Conservation (phyloP, 2,329 filamentous ascomycete species). For the Fusarium aywerte region DNA sequence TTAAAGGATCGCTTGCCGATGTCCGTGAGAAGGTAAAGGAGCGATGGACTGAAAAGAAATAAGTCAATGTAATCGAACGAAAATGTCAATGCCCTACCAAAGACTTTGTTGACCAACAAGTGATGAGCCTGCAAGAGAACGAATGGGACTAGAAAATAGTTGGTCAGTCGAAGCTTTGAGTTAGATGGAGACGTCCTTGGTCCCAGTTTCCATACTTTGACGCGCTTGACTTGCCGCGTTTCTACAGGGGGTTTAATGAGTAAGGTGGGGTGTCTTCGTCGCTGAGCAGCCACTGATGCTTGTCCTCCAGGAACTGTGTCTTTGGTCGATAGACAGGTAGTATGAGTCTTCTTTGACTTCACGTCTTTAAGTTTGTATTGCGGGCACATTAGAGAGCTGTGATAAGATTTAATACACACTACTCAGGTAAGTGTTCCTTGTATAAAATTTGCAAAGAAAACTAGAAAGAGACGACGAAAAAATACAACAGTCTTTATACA, state of each 20-base stretch:
- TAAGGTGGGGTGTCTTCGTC: constrained; percentile 28
- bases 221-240: constrained; percentile 41
- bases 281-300: constrained; percentile 18
- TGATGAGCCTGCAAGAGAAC: constrained; percentile 18
- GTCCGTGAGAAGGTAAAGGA: not conserved
- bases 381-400: not conserved
- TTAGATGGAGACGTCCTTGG: constrained; percentile 18
- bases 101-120: constrained; percentile 19
- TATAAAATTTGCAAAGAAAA: not conserved
- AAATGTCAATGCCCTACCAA: not conserved
- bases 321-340: not conserved
- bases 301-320: not conserved
- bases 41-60: not conserved
- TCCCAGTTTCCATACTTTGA: constrained; percentile 7
- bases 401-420: not conserved
- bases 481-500: not conserved
- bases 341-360: not conserved
- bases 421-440: not conserved
- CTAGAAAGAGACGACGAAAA: constrained; percentile 1
- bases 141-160: constrained; percentile 34
- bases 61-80: not conserved
- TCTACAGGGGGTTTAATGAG: constrained; percentile 45
- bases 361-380: not conserved
- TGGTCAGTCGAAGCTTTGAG: constrained; percentile 11
- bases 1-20: constrained; percentile 6